Conservation (phyloP, 345 rosid species). For the rapeseed (Brassica napus) region DNA sequence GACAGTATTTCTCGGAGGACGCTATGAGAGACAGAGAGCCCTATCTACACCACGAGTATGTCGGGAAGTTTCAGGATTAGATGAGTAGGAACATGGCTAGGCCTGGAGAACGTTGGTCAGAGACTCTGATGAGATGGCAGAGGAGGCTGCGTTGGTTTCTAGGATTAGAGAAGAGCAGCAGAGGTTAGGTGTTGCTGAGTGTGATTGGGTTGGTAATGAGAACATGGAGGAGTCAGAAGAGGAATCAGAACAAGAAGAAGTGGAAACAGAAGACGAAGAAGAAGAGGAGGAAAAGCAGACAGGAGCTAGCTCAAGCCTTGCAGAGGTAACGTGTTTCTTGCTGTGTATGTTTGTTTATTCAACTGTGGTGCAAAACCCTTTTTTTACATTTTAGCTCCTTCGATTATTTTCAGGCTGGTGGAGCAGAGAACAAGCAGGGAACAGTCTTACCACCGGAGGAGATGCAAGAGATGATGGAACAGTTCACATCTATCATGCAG, state of each 20-base stretch:
- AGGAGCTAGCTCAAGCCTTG: slow-evolving; percentile 29
- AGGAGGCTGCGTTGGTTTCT: slow-evolving; percentile 73
- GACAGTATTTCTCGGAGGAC: slow-evolving; percentile 88
- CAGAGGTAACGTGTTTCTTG: slow-evolving; percentile 25
- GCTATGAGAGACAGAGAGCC: slow-evolving; percentile 97
- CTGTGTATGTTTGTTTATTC: neutral
- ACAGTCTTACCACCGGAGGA: slow-evolving; percentile 55
- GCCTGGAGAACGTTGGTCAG: slow-evolving; percentile 96
- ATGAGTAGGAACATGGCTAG: slow-evolving; percentile 79
- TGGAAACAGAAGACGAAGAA: slow-evolving; percentile 36
- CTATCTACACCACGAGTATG: slow-evolving; percentile 87
- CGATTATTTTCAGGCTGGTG: slow-evolving; percentile 17
- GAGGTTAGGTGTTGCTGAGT: slow-evolving; percentile 78
- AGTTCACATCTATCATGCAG: slow-evolving; percentile 75
- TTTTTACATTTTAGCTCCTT: neutral
- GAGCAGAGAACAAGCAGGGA: slow-evolving; percentile 24
- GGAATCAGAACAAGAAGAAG: slow-evolving; percentile 41
- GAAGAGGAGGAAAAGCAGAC: slow-evolving; percentile 7
- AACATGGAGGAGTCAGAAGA: slow-evolving; percentile 57
- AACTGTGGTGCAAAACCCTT: neutral
- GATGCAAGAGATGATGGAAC: slow-evolving; percentile 82
- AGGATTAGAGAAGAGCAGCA: slow-evolving; percentile 86
- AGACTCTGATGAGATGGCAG: slow-evolving; percentile 85
- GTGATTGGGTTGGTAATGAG: slow-evolving; percentile 80
- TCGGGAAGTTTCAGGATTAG: slow-evolving; percentile 92